Evolutionary conservation across 495 filamentous ascomycete genomes (phyloP).

Genomic region (Xylaria scruposa): DNA sequence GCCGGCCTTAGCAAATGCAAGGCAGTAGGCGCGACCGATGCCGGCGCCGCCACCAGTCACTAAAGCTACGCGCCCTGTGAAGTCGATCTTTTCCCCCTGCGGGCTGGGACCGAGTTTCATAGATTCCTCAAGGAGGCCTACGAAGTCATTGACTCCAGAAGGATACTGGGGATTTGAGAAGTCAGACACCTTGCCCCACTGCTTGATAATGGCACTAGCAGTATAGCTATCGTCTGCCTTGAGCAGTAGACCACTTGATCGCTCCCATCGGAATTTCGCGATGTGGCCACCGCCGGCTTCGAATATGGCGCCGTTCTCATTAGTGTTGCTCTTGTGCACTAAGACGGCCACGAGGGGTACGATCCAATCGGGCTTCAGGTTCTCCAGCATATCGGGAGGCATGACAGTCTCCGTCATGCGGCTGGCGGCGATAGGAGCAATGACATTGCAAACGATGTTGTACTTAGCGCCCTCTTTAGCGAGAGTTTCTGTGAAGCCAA

Average conservation of each 20-base stretch:
- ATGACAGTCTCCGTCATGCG: slow-evolving; percentile 98
- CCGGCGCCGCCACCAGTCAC: slow-evolving; percentile 93
- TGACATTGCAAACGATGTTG: slow-evolving; percentile 95
- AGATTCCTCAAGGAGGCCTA: slow-evolving; percentile 85
- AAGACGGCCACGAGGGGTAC: slow-evolving; percentile 92
- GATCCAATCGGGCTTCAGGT: slow-evolving; percentile 93
- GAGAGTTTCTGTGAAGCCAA: slow-evolving; percentile 97
- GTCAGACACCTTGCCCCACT: slow-evolving; percentile 87
- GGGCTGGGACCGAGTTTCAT: slow-evolving; percentile 76
- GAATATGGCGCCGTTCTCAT: slow-evolving; percentile 87
- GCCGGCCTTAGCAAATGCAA: slow-evolving; percentile 89
- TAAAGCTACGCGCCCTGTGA: slow-evolving; percentile 88
- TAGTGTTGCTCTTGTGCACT: slow-evolving; percentile 84
- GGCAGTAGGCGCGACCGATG: slow-evolving; percentile 90
- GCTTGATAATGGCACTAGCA: slow-evolving; percentile 82
- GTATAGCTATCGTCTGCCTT: slow-evolving; percentile 90
- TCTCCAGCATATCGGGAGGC: slow-evolving; percentile 90
- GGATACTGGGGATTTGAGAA: slow-evolving; percentile 88
- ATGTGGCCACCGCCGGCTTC: slow-evolving; percentile 94
- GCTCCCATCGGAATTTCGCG: slow-evolving; percentile 95
- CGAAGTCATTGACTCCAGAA: slow-evolving; percentile 86
- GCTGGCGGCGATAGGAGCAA: slow-evolving; percentile 94
- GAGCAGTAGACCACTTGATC: slow-evolving; percentile 86
- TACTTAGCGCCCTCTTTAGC: slow-evolving; percentile 98
- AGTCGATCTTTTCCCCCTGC: slow-evolving; percentile 79